These are phyloP conservation scores for Pilasporangium apinafurcum DNA, from an alignment of 352 stramenopile genomes.

Conservation along the genomic window DNA sequence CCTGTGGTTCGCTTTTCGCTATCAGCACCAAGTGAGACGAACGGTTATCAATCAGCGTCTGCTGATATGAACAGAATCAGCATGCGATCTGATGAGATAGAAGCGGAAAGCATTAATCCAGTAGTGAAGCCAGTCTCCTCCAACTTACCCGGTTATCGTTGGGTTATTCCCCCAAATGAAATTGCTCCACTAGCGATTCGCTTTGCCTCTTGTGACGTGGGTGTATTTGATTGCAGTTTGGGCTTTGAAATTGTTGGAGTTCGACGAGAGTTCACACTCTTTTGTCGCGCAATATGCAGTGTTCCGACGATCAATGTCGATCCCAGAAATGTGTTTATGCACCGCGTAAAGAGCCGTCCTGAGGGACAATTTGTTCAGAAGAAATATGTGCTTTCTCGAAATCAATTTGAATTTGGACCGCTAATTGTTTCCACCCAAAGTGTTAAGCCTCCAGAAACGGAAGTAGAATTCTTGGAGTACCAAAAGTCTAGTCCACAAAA, in stretches of 20 bases:
- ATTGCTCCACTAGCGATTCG: slow-evolving; percentile 66
- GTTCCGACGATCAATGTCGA: slow-evolving; percentile 92
- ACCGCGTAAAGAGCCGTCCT: slow-evolving; percentile 75
- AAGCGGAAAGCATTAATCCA: background rate
- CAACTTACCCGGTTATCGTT: slow-evolving; percentile 18
- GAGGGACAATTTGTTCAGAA: slow-evolving; percentile 77
- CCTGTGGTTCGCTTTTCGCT: slow-evolving; percentile 56
- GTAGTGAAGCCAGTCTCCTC: slow-evolving; percentile 12
- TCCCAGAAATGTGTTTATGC: slow-evolving; percentile 94
- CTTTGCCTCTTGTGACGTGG: slow-evolving; percentile 75
- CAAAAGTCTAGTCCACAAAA: slow-evolving; percentile 62
- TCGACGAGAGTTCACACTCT: slow-evolving; percentile 79
- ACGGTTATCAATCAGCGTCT: background rate
- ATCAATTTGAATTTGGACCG: slow-evolving; percentile 91
- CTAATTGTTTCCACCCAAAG: slow-evolving; percentile 50
- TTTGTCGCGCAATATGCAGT: slow-evolving; percentile 69
- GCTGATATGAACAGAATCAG: background rate
- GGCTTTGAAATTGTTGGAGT: slow-evolving; percentile 90
- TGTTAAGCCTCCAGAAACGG: slow-evolving; percentile 18
- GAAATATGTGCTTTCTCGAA: slow-evolving; percentile 87
- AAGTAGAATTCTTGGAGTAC: slow-evolving; percentile 41
- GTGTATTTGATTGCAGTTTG: slow-evolving; percentile 76
- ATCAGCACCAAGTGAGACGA: slow-evolving; percentile 5
- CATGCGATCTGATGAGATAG: no score
- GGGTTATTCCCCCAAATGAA: slow-evolving; percentile 70